Evolutionary conservation across 345 rosid genomes (phyloP), one percentile per base, ranked within the genome.

Genomic region (Moricandia moricandioides): DNA sequence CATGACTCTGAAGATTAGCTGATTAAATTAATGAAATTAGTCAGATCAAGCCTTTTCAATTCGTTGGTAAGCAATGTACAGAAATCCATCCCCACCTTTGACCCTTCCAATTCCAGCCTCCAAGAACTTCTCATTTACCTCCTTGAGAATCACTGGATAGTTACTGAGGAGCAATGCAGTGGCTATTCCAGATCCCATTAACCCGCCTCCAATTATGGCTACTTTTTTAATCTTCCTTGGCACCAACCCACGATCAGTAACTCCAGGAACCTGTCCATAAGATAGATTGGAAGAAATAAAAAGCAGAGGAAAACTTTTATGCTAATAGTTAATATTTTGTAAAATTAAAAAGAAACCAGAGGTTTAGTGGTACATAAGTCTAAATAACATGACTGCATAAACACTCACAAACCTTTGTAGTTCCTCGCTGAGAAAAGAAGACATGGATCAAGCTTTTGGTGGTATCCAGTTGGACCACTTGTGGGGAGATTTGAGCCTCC

Each of bases 121-220:
- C 88, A 95, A 79, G 83, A 90, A 89, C 64, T 92, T 87, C 52
- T 88, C 89, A 78, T 90, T 92, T 56, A 95, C 92, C 88, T 90
- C 99, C 81, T 95, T 95, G 74, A 95, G 80, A 62, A 92, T 83
- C 67, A 95, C 99, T 1, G 85, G 84, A 76, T 90, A 95, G 78
- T 88, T 90, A 77, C 91, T 81, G 69, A 88, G 94, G 54, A 95
- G 76, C 79, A 95, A 79, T 7, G 94, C 91, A 58, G 98, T 95
- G 60, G 98, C 98, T 71, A 95, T 95, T 76, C 99, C 99, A 55
- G 98, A 95, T 71, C 98, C 99, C 99, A 95, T 95, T 34, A 90
- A 84, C 68, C 99, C 99, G 55, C 99, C 98, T 17, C 99, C 99
- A 70, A 95, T 84, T 61, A 95, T 83, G 74, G 97, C 98, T 82